Evolutionary conservation across 2,329 filamentous ascomycete genomes (phyloP).

Genomic region (Cytospora paraplurivora): DNA sequence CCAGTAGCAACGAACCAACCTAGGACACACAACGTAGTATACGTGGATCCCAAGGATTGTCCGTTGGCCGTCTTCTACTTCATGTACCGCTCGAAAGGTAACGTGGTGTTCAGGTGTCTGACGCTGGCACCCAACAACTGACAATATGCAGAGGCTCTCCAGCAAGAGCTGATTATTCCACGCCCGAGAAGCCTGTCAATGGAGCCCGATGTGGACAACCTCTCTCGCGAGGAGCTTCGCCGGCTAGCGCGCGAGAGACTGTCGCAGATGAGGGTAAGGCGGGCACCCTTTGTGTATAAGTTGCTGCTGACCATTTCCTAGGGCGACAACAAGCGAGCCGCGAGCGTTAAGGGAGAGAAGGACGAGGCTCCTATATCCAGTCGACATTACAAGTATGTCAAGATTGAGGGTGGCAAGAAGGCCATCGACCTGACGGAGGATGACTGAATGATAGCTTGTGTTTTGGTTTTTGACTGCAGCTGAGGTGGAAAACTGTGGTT

Average conservation of each 20-base stretch:
- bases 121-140: not conserved
- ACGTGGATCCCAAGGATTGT: slow-evolving; percentile 24
- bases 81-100: slow-evolving; percentile 38
- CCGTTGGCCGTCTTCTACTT: slow-evolving; percentile 38
- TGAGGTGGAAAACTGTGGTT: not conserved
- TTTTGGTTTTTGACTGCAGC: not conserved
- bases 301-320: not conserved
- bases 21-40: too few species aligned
- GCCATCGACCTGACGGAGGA: slow-evolving; percentile 28
- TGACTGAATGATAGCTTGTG: not conserved
- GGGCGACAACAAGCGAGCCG: slow-evolving; percentile 28
- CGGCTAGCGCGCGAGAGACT: slow-evolving; percentile 38
- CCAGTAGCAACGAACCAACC: not conserved
- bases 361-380: slow-evolving; percentile 22
- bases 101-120: rapidly evolving
- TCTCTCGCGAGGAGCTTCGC: slow-evolving; percentile 34
- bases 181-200: slow-evolving; percentile 29
- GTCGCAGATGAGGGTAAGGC: slow-evolving; percentile 33
- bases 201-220: slow-evolving; percentile 28
- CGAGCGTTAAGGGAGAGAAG: slow-evolving; percentile 35
- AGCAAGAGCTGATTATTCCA: slow-evolving; percentile 38
- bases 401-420: slow-evolving; percentile 17
- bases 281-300: not conserved
- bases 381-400: slow-evolving; percentile 24
- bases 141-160: slow-evolving; percentile 34